phyloP scores from a whole-genome alignment of 1,284 basidiomycete species.

The Microbotryum saponariae region DNA sequence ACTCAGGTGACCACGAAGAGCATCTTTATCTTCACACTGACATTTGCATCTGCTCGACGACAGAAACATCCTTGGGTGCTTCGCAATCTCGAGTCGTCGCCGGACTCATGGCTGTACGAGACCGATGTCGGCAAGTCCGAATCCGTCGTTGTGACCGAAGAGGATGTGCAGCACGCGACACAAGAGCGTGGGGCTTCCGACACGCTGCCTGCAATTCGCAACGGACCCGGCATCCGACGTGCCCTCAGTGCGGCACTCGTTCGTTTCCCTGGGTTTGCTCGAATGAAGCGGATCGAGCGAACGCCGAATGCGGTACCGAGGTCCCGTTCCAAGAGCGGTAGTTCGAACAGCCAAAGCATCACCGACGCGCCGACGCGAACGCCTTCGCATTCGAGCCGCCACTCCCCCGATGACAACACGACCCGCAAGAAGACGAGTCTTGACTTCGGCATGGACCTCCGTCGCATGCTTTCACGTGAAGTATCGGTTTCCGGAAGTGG shows the following conservation, averaged over 20 bases:
- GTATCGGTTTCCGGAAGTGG: neutral
- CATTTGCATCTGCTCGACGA: neutral
- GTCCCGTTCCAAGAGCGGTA: conserved; percentile 27
- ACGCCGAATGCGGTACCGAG: neutral
- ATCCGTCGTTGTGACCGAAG: conserved; percentile 62
- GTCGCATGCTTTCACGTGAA: conserved; percentile 21
- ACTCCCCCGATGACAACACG: conserved; percentile 13
- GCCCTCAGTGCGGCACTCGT: conserved; percentile 30
- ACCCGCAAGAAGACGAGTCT: conserved; percentile 11
- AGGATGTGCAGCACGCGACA: conserved; percentile 66
- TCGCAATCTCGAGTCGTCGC: conserved; percentile 58
- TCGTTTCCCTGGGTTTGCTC: conserved; percentile 26
- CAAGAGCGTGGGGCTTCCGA: conserved; percentile 26
- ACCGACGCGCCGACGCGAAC: neutral
- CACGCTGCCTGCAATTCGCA: conserved; percentile 23
- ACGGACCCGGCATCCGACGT: conserved; percentile 27
- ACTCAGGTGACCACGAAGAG: conserved; percentile 1
- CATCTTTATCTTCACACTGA: neutral
- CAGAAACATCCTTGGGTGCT: conserved; percentile 63
- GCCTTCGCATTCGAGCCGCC: conserved; percentile 6
- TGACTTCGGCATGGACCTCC: conserved; percentile 23
- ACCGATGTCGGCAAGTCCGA: conserved; percentile 59
- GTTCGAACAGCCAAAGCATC: conserved; percentile 15
- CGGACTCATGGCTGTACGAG: conserved; percentile 66
- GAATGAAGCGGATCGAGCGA: conserved; percentile 17